These are phyloP conservation scores for Urostyla sp. DNA, from an alignment of 73 alveolate genomes.

Conservation along the genomic window DNA sequence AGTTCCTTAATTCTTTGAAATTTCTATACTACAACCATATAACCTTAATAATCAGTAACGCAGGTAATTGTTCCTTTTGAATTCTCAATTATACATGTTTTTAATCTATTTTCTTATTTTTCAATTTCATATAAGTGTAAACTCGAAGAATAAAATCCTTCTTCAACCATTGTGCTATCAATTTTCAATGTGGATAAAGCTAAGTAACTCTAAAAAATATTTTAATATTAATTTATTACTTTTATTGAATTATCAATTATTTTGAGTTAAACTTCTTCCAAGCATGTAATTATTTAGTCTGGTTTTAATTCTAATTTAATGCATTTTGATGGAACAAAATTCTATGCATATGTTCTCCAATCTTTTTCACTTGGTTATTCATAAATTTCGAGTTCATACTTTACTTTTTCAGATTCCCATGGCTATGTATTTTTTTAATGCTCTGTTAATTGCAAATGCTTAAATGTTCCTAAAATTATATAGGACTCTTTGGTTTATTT, in stretches of 20 bases:
- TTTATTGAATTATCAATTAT: not conserved
- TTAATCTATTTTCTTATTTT: conserved; percentile 3
- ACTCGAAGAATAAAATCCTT: conserved; percentile 33
- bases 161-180: conserved; percentile 17
- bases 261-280: conserved; percentile 21
- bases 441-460: not conserved
- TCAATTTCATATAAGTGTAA: conserved; percentile 12
- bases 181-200: conserved; percentile 9
- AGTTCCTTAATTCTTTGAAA: not conserved
- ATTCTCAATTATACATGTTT: not conserved
- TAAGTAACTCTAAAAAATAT: not conserved
- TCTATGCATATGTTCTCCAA: conserved; percentile 1
- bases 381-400: conserved; percentile 15
- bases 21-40: conserved; percentile 13
- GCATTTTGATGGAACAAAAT: not conserved
- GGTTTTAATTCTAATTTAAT: not conserved
- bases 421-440: too few species aligned
- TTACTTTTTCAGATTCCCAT: not conserved
- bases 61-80: conserved; percentile 21
- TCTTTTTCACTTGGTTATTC: conserved; percentile 10
- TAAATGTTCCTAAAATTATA: not conserved
- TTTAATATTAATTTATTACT: too few species aligned
- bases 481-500: not conserved
- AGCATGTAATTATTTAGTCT: conserved; percentile 27
- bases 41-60: conserved; percentile 15